Evolutionary conservation across 306 rosid species (phyloP), one percentile per base, ranked within the genome.

Genomic region (Lablab purpureus): DNA sequence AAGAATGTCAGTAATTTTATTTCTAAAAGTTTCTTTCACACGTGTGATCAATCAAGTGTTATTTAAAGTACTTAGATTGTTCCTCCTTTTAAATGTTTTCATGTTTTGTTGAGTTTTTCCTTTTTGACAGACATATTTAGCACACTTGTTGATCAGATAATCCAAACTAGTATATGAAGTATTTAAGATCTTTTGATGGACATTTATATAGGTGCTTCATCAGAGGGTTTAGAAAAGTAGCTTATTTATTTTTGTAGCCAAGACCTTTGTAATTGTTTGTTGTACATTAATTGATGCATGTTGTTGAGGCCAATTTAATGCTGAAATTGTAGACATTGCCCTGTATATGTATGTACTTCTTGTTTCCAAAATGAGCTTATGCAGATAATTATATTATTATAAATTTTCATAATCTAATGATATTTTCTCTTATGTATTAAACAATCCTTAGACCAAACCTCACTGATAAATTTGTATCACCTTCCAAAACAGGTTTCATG

Each of bases 401-500:
- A 34, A 34, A 1, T 5, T 34, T 34, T 34, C 2, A 34, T 34
- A 34, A 34, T 34, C 37, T 27, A 27, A 14, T 12, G 37, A 59
- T 10, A 11, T 58, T 25, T 25, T 60, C 3, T 23, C 18, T 12
- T 25, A 2, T 28, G 22, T 41, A 28, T 17, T 17, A 28, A 62
- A 62, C 13, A 62, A 30, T 15, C 9, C 6, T 62, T 62, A 59
- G 46, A 34, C 21, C 32, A 60, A 19, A 25, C 18, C 13, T 3
- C 1, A 13, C 41, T 73, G 82, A 69, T 17, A 75, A 36, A 46
- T n/a, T 60, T 55, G 79, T 71, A 71, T 43, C 63, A 79, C 82
- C 78, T 83, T 49, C 79, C 74, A 49, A 76, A 36, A 64, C 13
- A 58, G 77, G 71, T 83, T 86, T 79, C n/a, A 76, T 36, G 47